Evolutionary conservation across 352 stramenopile species (phyloP), one percentile per base, ranked within the genome.

Genomic region (Stephanocyclus meneghinianus): DNA sequence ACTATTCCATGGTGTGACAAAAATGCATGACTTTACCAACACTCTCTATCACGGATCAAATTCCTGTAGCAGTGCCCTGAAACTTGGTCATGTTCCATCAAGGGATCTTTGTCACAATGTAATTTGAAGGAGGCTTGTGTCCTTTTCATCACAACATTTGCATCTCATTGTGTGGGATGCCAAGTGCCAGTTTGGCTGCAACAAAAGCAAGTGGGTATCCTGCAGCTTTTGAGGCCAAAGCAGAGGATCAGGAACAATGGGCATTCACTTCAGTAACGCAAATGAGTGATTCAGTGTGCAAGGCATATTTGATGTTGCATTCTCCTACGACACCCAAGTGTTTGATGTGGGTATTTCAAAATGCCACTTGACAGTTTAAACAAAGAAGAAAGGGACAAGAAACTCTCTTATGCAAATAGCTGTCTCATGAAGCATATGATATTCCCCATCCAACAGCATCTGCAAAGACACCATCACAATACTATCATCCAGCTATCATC

Each of bases 181-280:
- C 97, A 66, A 99, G 89, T 60, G 92, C 95, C 64, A 99, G 91
- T 83, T 99, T 99, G 21, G 97, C 95, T 15, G 97, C 97, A 6
- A 99, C 97, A 76, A 98, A 99, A 13, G 97, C 97, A 64, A 99
- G 91, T 44, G 97, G 97, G 83, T 99, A 99, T 59, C 97, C 97
- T 48, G 97, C 99, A 5, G 97, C 97, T 87, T 99, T 99, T 56
- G 95, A 98, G 16, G 97, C 97, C 15, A 99, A 89, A 47, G 97
- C 97, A 63, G 96, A 99, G n/a, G 96, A 98, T 63, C 97, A 94
- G 51, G 96, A 99, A 26, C 99, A 91, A 86, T 97, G 95, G 44
- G 97, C 93, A 81, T 99, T 99, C 71, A 99, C 91, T 85, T 99
- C 96, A 77, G 99, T 99, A 75, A 99, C 99, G 88, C 95, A 98